Evolutionary conservation across 139 green algal genomes (phyloP).

Genomic region (Nannochloris sp.): DNA sequence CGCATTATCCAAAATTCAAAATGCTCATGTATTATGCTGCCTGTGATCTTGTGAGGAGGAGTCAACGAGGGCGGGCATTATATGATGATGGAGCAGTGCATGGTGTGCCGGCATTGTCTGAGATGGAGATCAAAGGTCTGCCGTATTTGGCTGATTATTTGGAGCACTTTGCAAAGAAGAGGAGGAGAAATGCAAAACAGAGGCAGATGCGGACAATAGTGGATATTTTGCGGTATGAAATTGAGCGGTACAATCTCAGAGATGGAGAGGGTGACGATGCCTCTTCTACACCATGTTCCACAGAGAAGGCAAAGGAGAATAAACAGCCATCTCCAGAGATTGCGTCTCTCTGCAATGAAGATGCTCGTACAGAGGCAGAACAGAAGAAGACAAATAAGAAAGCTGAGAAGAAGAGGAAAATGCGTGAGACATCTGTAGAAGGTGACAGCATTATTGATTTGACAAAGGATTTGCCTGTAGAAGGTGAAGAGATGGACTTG

Average conservation of each 20-base stretch:
- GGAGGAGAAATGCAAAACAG: neutral
- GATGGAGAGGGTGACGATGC: neutral
- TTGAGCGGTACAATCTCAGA: neutral
- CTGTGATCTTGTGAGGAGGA: neutral
- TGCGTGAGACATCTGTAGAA: too few relatives aligned
- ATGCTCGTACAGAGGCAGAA: neutral
- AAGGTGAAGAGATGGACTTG: too few relatives aligned
- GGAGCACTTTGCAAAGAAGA: neutral
- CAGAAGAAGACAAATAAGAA: neutral
- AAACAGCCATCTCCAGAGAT: too few relatives aligned
- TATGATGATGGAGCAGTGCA: too few relatives aligned
- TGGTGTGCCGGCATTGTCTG: too few relatives aligned
- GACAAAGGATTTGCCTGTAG: too few relatives aligned
- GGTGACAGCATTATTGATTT: too few relatives aligned
- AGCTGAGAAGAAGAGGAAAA: neutral
- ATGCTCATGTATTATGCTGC: slow-evolving; percentile 34
- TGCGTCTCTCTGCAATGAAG: neutral
- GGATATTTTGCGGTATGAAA: neutral
- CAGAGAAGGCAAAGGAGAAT: neutral
- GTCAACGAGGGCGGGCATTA: neutral
- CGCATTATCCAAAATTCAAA: slow-evolving; percentile 36
- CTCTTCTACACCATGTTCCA: neutral
- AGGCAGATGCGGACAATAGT: neutral
- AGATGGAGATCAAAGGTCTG: too few relatives aligned
- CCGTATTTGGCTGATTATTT: too few relatives aligned